Evolutionary conservation across 768 basidiomycete genomes (phyloP).

Genomic region (Mycena rosella): DNA sequence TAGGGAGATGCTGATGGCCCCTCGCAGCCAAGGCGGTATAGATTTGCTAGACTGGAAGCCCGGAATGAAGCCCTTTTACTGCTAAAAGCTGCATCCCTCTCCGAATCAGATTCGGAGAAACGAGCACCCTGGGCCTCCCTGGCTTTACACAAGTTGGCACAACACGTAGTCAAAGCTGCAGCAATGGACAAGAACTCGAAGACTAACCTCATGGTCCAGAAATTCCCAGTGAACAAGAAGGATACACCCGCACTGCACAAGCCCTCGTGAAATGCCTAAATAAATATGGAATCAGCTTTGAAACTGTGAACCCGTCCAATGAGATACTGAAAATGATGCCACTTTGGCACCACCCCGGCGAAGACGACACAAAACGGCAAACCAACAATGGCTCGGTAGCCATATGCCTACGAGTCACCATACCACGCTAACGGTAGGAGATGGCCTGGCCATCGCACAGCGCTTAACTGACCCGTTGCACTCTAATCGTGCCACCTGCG

Average conservation of each 20-base stretch:
- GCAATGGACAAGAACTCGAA: background rate
- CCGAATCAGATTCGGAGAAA: background rate
- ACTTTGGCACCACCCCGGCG: background rate
- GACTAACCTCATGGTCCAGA: conserved; percentile 3
- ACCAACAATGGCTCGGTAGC: background rate
- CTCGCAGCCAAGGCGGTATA: background rate
- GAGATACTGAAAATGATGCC: background rate
- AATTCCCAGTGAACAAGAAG: background rate
- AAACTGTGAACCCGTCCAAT: background rate
- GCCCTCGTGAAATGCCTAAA: background rate
- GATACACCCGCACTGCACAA: background rate
- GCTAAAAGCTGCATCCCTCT: background rate
- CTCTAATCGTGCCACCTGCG: background rate
- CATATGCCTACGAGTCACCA: background rate
- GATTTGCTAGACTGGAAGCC: background rate
- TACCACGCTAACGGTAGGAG: background rate
- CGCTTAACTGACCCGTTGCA: background rate
- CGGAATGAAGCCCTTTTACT: background rate
- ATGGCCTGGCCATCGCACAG: background rate
- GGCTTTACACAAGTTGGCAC: background rate
- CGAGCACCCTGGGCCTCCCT: background rate
- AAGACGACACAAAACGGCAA: background rate
- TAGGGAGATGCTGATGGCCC: background rate
- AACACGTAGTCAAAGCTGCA: background rate
- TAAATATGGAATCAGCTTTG: background rate